phyloP scores from a whole-genome alignment of 192 early-diverging fungal genomes.

The Piromyces sp. region DNA sequence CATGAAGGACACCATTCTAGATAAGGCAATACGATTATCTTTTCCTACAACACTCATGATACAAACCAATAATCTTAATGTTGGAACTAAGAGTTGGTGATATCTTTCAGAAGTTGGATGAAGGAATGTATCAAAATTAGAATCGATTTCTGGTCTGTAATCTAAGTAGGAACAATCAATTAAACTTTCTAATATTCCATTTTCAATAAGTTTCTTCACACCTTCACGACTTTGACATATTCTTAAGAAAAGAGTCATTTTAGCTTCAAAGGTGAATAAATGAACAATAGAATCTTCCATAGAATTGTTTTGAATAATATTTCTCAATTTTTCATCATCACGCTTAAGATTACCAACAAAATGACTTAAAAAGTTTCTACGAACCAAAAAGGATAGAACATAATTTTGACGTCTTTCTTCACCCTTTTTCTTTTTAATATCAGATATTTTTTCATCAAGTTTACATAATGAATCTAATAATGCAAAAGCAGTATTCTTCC shows the following conservation, averaged over 20 bases:
- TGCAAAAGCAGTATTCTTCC: constrained; percentile 71
- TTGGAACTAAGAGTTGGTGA: constrained; percentile 40
- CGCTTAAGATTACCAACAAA: constrained; percentile 39
- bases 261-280: constrained; percentile 59
- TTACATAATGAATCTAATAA: constrained; percentile 49
- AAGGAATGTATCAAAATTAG: constrained; percentile 1
- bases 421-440: neutral
- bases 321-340: constrained; percentile 34
- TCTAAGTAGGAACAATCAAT: constrained; percentile 54
- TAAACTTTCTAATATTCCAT: constrained; percentile 61
- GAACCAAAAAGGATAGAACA: constrained; percentile 14
- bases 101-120: constrained; percentile 25
- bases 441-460: constrained; percentile 1
- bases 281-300: constrained; percentile 29
- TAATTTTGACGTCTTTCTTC: constrained; percentile 5
- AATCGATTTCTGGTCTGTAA: constrained; percentile 33
- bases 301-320: constrained; percentile 23
- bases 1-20: constrained; percentile 17
- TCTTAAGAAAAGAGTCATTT: constrained; percentile 66
- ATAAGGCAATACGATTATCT: constrained; percentile 21
- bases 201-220: constrained; percentile 56
- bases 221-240: constrained; percentile 55
- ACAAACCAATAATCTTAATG: constrained; percentile 35
- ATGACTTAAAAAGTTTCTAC: constrained; percentile 24
- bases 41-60: constrained; percentile 22